Percentiles rank a stretch among this genome's conserved stretches.
phyloP scores from a whole-genome alignment of 257 asterid genomes.

The Plantago elongata region DNA sequence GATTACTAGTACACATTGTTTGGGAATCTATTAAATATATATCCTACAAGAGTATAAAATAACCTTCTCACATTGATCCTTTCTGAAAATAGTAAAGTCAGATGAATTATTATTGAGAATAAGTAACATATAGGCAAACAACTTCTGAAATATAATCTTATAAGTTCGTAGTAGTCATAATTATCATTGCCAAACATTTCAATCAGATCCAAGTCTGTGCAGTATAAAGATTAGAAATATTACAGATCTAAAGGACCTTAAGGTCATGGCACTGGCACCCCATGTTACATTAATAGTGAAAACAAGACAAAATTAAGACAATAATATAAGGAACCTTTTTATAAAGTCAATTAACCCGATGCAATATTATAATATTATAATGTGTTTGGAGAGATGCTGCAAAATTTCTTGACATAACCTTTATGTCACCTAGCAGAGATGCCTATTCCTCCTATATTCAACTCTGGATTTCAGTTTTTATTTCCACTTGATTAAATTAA shows the following conservation, averaged over 20 bases:
- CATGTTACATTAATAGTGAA: constrained; percentile 35
- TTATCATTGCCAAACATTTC: constrained; percentile 17
- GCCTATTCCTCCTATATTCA: constrained; percentile 48
- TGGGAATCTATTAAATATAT: too few relatives aligned
- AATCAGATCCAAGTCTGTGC: constrained; percentile 18
- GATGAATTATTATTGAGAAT: too few relatives aligned
- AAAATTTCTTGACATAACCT: constrained; percentile 44
- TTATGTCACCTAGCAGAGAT: constrained; percentile 77
- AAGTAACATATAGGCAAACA: too few relatives aligned
- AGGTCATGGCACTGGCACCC: constrained; percentile 32
- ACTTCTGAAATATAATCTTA: not conserved
- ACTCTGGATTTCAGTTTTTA: constrained; percentile 19
- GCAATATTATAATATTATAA: constrained; percentile 11
- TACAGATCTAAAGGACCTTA: constrained; percentile 8
- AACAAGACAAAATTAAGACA: constrained; percentile 32
- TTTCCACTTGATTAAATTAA: not conserved
- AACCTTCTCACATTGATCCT: too few relatives aligned
- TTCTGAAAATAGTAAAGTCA: too few relatives aligned
- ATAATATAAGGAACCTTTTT: constrained; percentile 18
- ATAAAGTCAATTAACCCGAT: constrained; percentile 34
- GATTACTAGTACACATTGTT: too few relatives aligned
- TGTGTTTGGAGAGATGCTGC: constrained; percentile 22
- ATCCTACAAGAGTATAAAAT: too few relatives aligned
- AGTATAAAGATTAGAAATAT: constrained; percentile 14
- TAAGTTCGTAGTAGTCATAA: not conserved